Conservation (phyloP, 768 basidiomycete species). For the Mycena rosella region DNA sequence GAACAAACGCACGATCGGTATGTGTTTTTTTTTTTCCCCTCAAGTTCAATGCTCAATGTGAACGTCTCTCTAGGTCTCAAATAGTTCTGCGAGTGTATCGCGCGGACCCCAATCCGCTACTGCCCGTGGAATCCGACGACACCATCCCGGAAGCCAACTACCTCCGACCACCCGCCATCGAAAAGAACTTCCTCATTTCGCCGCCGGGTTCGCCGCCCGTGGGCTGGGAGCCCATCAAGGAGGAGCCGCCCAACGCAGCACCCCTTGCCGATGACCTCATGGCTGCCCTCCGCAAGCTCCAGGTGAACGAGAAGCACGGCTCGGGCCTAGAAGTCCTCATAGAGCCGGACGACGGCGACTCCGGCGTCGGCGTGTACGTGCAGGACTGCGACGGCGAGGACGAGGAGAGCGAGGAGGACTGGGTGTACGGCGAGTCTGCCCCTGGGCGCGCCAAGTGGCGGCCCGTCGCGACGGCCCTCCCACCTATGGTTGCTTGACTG, state of each 20-base stretch:
- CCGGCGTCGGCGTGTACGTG: conserved; percentile 83
- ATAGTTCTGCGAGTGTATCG: conserved; percentile 77
- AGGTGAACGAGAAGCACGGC: conserved; percentile 59
- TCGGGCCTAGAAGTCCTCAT: conserved; percentile 68
- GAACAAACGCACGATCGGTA: conserved; percentile 65
- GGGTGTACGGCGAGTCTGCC: conserved; percentile 73
- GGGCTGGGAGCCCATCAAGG: conserved; percentile 89
- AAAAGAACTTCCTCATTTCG: conserved; percentile 97
- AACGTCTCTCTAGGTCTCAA: conserved; percentile 52
- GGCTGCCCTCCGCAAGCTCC: conserved; percentile 51
- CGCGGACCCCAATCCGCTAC: conserved; percentile 77
- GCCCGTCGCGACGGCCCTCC: conserved; percentile 67
- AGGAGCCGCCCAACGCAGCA: conserved; percentile 29
- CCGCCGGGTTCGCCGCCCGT: conserved; percentile 98
- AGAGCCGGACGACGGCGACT: conserved; percentile 71
- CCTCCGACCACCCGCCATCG: conserved; percentile 81
- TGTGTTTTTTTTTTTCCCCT: conserved; percentile 42
- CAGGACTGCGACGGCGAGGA: conserved; percentile 72
- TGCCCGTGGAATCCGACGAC: conserved; percentile 41
- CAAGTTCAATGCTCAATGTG: neutral
- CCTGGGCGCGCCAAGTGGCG: conserved; percentile 67
- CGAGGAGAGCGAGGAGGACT: conserved; percentile 59
- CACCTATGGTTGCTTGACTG: conserved; percentile 71
- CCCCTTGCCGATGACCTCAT: conserved; percentile 32
- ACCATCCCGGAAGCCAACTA: conserved; percentile 61